Percentiles rank a stretch among this genome's conserved stretches.
Evolutionary conservation across 1,284 basidiomycete genomes (phyloP).

Genomic region (Rhodotorula glutinis): DNA sequence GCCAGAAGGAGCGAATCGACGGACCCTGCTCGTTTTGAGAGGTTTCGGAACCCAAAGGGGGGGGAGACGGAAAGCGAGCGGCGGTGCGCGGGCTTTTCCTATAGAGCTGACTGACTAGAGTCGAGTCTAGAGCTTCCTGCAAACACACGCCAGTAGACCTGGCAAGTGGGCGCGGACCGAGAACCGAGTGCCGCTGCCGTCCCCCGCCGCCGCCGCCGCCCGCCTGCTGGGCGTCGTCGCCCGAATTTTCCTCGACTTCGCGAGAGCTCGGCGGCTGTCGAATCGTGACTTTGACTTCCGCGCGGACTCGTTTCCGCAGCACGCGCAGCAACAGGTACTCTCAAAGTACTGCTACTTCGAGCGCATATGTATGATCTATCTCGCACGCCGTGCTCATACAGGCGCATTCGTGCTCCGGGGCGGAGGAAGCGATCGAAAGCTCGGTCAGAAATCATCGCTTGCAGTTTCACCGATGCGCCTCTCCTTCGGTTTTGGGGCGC

Average conservation of each 20-base stretch:
- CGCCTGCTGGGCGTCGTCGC: no score
- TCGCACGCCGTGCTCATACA: no score
- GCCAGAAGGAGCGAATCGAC: not conserved
- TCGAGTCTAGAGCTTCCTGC: not conserved
- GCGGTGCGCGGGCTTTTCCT: not conserved
- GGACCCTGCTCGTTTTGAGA: slow-evolving; percentile 5
- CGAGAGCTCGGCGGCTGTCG: not conserved
- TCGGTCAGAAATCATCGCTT: no score
- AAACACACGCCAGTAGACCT: slow-evolving; percentile 1
- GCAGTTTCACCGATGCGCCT: no score
- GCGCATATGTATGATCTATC: no score
- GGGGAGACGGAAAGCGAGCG: not conserved
- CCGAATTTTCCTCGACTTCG: not conserved
- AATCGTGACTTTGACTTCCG: not conserved
- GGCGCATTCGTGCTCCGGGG: no score
- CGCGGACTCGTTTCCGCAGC: no score
- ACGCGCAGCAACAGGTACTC: no score
- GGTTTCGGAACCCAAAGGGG: not conserved
- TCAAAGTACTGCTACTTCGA: no score
- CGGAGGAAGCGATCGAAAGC: no score
- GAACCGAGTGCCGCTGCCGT: not conserved
- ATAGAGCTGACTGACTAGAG: not conserved
- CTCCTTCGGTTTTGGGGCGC: no score
- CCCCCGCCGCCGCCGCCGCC: no score
- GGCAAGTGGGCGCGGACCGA: slow-evolving; percentile 1